phyloP scores from a whole-genome alignment of 768 basidiomycete species.

The Lentinula guzmanii region DNA sequence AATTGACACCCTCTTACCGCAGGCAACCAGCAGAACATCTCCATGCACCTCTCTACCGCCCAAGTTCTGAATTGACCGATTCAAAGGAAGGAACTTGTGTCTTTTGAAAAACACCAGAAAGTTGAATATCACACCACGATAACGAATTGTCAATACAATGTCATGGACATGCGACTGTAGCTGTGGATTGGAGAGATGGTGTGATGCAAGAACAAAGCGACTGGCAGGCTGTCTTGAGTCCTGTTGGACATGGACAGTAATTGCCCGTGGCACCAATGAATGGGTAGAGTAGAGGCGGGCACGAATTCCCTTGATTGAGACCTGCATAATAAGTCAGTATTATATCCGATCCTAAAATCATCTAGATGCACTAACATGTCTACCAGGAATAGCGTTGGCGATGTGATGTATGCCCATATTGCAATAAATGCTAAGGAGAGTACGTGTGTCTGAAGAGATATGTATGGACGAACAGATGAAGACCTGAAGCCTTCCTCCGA shows the following conservation, averaged over 20 bases:
- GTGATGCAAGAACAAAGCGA: neutral
- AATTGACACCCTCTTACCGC: neutral
- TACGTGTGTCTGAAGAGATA: too few relatives aligned
- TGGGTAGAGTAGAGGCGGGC: neutral
- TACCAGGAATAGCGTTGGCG: neutral
- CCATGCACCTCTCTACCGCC: neutral
- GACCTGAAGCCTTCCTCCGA: too few relatives aligned
- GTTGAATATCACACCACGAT: neutral
- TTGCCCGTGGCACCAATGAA: neutral
- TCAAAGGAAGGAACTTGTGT: neutral
- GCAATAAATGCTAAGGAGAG: too few relatives aligned
- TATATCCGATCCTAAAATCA: neutral
- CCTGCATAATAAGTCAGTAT: neutral
- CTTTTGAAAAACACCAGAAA: slow-evolving; percentile 1
- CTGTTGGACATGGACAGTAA: neutral
- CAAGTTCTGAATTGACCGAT: neutral
- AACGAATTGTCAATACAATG: neutral
- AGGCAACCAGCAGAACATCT: neutral
- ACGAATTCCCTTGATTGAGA: neutral
- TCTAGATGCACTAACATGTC: neutral
- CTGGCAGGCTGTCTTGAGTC: neutral
- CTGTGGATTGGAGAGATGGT: neutral
- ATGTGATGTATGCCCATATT: neutral
- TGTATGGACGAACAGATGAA: too few relatives aligned
- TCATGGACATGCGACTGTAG: neutral